Evolutionary conservation across 2,329 filamentous ascomycete genomes (phyloP).

Genomic region (Neonectria magnoliae): DNA sequence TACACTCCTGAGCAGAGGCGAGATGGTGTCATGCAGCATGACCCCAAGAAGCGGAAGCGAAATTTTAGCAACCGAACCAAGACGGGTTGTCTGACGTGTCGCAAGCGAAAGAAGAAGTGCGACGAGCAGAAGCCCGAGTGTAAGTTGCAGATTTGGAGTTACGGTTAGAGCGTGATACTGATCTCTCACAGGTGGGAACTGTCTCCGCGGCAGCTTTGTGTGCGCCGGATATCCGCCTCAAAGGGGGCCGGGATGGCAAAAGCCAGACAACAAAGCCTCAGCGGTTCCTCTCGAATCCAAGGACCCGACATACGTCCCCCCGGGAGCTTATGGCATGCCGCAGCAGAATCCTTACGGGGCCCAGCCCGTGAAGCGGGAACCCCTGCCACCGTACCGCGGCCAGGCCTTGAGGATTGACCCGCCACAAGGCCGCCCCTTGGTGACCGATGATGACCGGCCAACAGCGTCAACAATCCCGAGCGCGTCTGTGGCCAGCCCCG

Average conservation of each 20-base stretch:
- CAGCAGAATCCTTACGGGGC: constrained; percentile 54
- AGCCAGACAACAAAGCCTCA: constrained; percentile 74
- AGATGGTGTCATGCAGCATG: constrained; percentile 63
- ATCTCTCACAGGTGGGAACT: constrained; percentile 77
- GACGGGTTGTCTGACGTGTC: constrained; percentile 92
- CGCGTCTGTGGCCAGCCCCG: constrained; percentile 66
- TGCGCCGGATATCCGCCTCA: constrained; percentile 92
- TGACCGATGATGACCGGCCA: constrained; percentile 66
- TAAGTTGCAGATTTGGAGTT: constrained; percentile 58
- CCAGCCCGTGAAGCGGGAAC: constrained; percentile 62
- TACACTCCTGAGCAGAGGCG: constrained; percentile 61
- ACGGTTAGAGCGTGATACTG: constrained; percentile 16
- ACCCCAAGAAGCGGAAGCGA: constrained; percentile 76
- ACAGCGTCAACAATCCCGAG: constrained; percentile 69
- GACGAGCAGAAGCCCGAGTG: constrained; percentile 94
- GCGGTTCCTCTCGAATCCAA: constrained; percentile 86
- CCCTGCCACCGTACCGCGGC: constrained; percentile 68
- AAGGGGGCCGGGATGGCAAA: constrained; percentile 77
- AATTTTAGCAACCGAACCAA: constrained; percentile 97
- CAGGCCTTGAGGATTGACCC: constrained; percentile 71
- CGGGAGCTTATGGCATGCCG: constrained; percentile 71
- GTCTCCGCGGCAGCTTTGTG: constrained; percentile 86
- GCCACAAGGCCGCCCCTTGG: constrained; percentile 65
- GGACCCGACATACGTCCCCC: constrained; percentile 71
- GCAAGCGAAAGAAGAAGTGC: constrained; percentile 96